A percentile compares a stretch with the other conserved stretches of the same genome.
Evolutionary conservation across 768 basidiomycete genomes (phyloP).

Genomic region (Suillus placidus): DNA sequence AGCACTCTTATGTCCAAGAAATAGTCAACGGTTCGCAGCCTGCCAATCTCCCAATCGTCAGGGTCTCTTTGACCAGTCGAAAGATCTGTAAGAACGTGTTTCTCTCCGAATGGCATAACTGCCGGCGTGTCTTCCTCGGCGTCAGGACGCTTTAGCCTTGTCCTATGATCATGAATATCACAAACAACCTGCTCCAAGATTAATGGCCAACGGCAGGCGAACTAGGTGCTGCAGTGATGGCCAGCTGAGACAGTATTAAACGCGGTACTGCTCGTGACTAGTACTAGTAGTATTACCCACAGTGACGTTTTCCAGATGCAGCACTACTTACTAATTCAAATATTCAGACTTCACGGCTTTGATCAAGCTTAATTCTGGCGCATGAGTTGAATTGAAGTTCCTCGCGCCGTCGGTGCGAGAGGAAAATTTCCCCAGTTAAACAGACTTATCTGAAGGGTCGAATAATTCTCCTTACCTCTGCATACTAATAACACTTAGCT

Average conservation of each 20-base stretch:
- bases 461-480: background rate
- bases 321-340: background rate
- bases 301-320: background rate
- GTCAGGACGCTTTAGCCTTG: background rate
- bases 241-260: background rate
- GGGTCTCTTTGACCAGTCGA: conserved; percentile 59
- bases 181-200: conserved; percentile 1
- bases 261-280: background rate
- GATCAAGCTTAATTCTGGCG: too few relatives aligned
- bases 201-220: background rate
- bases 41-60: conserved; percentile 58
- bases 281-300: too few relatives aligned
- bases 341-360: too few relatives aligned
- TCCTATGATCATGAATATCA: background rate
- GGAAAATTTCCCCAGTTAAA: background rate
- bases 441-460: background rate
- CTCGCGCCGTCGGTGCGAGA: background rate
- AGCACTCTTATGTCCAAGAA: conserved; percentile 53
- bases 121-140: background rate
- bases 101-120: conserved; percentile 2
- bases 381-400: background rate
- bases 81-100: conserved; percentile 44
- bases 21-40: conserved; percentile 51
- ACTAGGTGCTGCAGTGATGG: background rate
- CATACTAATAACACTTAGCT: background rate